Percentiles rank a stretch among this genome's conserved stretches.
These are phyloP conservation scores for Cystoderma amianthinum DNA, from an alignment of 768 basidiomycete species.

Conservation along the genomic window DNA sequence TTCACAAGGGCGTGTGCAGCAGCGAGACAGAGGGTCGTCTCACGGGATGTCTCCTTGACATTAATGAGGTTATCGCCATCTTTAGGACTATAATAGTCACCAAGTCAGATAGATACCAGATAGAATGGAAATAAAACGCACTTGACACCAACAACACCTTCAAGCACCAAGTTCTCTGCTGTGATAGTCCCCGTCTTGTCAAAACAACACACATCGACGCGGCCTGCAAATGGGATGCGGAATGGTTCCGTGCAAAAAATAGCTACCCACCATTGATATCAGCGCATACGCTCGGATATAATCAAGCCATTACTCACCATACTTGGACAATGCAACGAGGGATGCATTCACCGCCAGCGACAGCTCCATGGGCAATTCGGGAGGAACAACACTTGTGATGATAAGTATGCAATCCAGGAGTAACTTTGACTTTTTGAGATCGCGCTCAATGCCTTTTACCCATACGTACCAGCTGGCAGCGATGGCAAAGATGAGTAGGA, in stretches of 20 bases:
- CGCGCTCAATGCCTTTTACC: constrained; percentile 93
- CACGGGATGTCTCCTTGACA: constrained; percentile 67
- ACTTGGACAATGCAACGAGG: constrained; percentile 89
- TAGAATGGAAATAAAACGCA: constrained; percentile 32
- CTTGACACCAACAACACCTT: constrained; percentile 91
- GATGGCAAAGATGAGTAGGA: constrained; percentile 94
- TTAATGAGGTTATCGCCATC: constrained; percentile 66
- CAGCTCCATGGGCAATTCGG: constrained; percentile 97
- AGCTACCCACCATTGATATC: constrained; percentile 37
- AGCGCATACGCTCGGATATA: not conserved
- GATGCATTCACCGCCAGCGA: constrained; percentile 94
- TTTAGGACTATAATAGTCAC: constrained; percentile 32
- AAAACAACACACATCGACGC: constrained; percentile 97
- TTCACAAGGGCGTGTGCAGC: constrained; percentile 93
- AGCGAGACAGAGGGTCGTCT: constrained; percentile 85
- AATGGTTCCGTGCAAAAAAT: constrained; percentile 99
- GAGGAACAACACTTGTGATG: constrained; percentile 95
- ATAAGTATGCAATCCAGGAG: constrained; percentile 94
- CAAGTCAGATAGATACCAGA: constrained; percentile 5
- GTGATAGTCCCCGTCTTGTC: constrained; percentile 99
- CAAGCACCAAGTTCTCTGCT: constrained; percentile 88
- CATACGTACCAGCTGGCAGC: constrained; percentile 99
- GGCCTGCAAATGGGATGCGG: constrained; percentile 92
- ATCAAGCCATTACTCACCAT: constrained; percentile 43
- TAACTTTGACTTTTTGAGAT: constrained; percentile 91